A percentile compares a stretch with the other conserved stretches of the same genome.
Conservation (phyloP, 2,329 filamentous ascomycete genomes). For the Colletotrichum zoysiae region DNA sequence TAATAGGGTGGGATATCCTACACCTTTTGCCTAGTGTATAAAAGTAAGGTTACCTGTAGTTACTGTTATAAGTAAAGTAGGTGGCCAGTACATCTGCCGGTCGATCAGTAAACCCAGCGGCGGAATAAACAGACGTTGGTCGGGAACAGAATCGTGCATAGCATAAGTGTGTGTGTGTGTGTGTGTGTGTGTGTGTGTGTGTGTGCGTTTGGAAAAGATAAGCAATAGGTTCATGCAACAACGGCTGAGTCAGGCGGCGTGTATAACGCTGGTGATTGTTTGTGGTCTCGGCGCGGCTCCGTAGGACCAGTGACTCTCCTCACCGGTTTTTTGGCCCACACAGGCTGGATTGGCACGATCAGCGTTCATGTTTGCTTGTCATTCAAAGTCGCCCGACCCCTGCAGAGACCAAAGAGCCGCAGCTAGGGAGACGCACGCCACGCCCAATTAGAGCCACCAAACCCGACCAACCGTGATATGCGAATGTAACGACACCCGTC, state of each 20-base stretch:
- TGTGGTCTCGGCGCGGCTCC: not conserved
- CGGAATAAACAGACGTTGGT: not conserved
- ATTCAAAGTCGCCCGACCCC: not conserved
- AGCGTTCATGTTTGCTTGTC: not conserved
- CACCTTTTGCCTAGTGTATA: too few species aligned
- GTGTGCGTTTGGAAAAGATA: not conserved
- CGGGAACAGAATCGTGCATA: not conserved
- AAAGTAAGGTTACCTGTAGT: too few species aligned
- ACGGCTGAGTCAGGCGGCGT: not conserved
- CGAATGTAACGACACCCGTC: not conserved
- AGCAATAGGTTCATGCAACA: not conserved
- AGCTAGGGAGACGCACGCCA: not conserved
- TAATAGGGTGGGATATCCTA: too few species aligned
- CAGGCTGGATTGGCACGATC: not conserved
- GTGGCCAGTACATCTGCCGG: not conserved
- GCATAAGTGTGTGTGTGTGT: not conserved
- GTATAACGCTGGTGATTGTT: not conserved
- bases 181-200: too few species aligned
- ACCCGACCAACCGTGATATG: not conserved
- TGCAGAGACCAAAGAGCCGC: not conserved
- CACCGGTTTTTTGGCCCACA: not conserved
- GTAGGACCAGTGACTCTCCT: not conserved
- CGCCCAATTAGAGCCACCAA: not conserved
- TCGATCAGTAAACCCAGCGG: not conserved
- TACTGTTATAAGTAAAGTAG: too few species aligned